Evolutionary conservation across 2,329 filamentous ascomycete genomes (phyloP).

Genomic region (Neoascochyta sp.): DNA sequence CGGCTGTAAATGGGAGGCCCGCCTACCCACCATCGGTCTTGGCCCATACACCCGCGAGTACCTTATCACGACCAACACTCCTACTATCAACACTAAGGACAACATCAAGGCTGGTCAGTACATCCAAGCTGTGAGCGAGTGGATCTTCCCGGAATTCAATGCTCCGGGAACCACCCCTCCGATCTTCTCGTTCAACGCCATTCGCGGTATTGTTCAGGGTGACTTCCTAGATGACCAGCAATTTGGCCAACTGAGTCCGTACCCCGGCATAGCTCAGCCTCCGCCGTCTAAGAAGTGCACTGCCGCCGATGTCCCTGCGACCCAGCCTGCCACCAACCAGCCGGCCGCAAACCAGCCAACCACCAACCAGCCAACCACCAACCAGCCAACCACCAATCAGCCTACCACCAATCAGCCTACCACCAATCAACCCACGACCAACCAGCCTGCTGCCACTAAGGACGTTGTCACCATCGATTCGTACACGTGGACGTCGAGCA

Average conservation of each 20-base stretch:
- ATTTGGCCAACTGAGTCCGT: conserved; percentile 41
- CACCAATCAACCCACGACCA: too few species aligned
- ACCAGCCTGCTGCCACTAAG: too few species aligned
- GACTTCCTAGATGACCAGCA: conserved; percentile 28
- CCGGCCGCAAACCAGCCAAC: too few species aligned
- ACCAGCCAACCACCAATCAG: too few species aligned
- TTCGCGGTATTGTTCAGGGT: conserved; percentile 34
- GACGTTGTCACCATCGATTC: conserved; percentile 33
- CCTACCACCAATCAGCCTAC: too few species aligned
- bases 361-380: too few species aligned
- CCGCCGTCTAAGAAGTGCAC: conserved; percentile 23
- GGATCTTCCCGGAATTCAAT: conserved; percentile 44
- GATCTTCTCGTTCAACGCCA: conserved; percentile 28
- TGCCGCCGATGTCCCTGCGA: conserved; percentile 16
- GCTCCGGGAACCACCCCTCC: conserved; percentile 38
- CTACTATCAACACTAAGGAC: conserved; percentile 37
- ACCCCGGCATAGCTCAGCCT: conserved; percentile 30
- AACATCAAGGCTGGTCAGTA: conserved; percentile 43
- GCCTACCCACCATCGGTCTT: conserved; percentile 24
- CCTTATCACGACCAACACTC: conserved; percentile 34
- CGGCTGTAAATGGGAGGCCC: conserved; percentile 43
- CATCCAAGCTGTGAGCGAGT: conserved; percentile 42
- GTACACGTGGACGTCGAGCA: conserved; percentile 30
- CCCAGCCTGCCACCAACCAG: too few species aligned
- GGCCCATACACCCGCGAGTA: conserved; percentile 43